Evolutionary conservation across 176 grass and related monocot species (phyloP), one percentile per base, ranked within the genome.

Genomic region (Sorghum bicolor): DNA sequence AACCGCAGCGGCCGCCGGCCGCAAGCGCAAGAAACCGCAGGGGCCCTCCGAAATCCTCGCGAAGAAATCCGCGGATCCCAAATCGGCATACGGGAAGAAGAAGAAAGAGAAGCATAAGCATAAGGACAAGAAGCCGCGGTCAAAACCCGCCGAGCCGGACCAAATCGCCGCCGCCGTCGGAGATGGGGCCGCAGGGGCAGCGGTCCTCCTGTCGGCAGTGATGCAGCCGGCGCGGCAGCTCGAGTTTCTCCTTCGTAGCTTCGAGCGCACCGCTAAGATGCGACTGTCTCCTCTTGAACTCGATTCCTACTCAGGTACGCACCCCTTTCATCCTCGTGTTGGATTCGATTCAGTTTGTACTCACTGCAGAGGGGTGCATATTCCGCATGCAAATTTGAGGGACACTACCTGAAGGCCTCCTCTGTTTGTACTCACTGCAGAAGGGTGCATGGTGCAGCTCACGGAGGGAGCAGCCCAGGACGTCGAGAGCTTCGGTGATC

Each of bases 231-330:
- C 85, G 69, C 82, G 84, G 76, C 96, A 98, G 87, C 84, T 98
- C 14, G 75, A 76, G 62, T 93, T 93, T 82, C 83, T 98, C 64
- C 90, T 98, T 79, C 88, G 92, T 43, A 85, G 72, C 83, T 95
- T 91, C 88, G 89, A 98, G 84, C 82, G 84, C 24, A 89, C 87
- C 74, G 83, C 80, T 26, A 98, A 95, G 83, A 84, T 91, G 63
- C 94, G 92, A 76, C 96, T 98, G 77, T 98, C 96, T 8, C 84
- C 88, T 13, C 90, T 98, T 26, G 96, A 98, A 86, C 87, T 98
- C 47, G 91, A 90, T 47, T 87, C 89, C 53, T 98, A 91, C 89
- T 87, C 83, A 25, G 91, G 94, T 96, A 92, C 4, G 67, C 30
- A 25, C 34, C 33, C 63, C 30, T 20, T 67, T 67, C 62, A 34